These are phyloP conservation scores for Syzygium malaccense DNA, from an alignment of 441 rosid genomes.

Conservation along the genomic window DNA sequence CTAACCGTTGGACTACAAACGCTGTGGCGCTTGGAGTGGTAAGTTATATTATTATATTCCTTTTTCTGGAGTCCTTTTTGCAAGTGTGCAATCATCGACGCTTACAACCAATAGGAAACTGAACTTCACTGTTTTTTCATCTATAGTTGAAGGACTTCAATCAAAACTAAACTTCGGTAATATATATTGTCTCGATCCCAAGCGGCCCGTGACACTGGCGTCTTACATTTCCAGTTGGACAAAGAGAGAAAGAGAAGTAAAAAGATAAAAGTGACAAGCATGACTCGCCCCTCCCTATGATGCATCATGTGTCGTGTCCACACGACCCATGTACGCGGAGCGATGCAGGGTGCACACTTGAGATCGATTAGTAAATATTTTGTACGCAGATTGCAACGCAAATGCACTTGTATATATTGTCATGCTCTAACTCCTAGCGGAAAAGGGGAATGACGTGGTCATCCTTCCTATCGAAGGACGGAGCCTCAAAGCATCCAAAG, in stretches of 20 bases:
- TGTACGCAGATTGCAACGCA: neutral
- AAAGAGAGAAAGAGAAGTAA: neutral
- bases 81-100: neutral
- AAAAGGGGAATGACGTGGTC: too few relatives aligned
- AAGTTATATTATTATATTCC: too few relatives aligned
- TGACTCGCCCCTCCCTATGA: neutral
- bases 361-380: neutral
- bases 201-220: too few relatives aligned
- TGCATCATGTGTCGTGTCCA: neutral
- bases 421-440: too few relatives aligned
- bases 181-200: too few relatives aligned
- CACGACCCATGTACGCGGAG: neutral
- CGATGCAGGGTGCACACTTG: neutral
- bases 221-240: neutral
- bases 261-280: neutral
- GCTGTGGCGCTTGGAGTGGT: fast-evolving
- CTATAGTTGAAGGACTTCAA: neutral
- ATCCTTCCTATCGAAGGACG: too few relatives aligned
- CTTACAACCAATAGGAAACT: neutral
- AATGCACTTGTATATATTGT: neutral
- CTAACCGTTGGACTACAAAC: constrained; percentile 12
- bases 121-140: neutral
- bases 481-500: too few relatives aligned
- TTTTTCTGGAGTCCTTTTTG: too few relatives aligned
- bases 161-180: neutral